phyloP scores from a whole-genome alignment of 2,329 filamentous ascomycete genomes.

The Fusarium hostae region DNA sequence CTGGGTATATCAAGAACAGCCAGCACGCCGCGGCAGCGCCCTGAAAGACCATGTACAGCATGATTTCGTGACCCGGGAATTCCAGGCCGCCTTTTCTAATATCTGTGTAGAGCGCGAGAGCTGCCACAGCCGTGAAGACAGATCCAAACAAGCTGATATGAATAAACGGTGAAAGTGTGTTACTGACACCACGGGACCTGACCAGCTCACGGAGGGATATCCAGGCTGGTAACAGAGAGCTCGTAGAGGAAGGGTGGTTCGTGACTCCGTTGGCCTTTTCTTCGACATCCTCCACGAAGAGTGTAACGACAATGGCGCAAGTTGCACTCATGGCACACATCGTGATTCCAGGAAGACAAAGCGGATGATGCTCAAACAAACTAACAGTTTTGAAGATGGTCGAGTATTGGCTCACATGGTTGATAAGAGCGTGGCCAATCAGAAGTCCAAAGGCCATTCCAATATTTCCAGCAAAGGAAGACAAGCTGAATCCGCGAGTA shows the following conservation, averaged over 20 bases:
- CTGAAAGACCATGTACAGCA: background rate
- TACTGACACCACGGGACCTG: background rate
- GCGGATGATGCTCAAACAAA: background rate
- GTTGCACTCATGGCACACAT: background rate
- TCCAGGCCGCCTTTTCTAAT: background rate
- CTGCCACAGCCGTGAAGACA: background rate
- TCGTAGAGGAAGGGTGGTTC: background rate
- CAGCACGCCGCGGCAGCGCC: background rate
- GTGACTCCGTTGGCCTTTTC: rapidly evolving
- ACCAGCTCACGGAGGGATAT: background rate
- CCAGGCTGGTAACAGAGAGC: too few species aligned
- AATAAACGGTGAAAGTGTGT: rapidly evolving
- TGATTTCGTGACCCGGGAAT: background rate
- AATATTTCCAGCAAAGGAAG: background rate
- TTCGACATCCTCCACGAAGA: background rate
- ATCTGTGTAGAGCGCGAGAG: background rate
- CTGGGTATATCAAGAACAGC: background rate
- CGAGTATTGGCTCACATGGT: background rate
- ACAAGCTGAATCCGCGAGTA: background rate
- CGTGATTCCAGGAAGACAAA: background rate
- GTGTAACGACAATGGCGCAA: background rate
- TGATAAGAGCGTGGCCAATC: background rate
- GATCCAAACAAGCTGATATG: background rate
- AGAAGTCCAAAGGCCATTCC: background rate
- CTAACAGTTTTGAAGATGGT: background rate